Evolutionary conservation across 2,329 filamentous ascomycete species (phyloP).

Genomic region (Diplodia scrobiculata): DNA sequence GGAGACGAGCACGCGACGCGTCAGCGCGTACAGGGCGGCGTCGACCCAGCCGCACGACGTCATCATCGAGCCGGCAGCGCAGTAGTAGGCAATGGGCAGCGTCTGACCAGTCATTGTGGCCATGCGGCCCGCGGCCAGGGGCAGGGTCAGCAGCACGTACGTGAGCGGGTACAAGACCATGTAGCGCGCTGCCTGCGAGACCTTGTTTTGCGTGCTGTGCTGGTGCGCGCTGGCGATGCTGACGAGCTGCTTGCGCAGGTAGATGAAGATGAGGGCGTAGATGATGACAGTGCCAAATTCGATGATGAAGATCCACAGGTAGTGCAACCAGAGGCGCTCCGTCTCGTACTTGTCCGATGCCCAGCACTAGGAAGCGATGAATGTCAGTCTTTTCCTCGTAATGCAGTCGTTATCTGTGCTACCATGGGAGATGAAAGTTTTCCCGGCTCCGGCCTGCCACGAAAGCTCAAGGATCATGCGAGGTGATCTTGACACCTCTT

Average conservation of each 20-base stretch:
- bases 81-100: constrained; percentile 59
- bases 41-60: constrained; percentile 52
- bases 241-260: constrained; percentile 42
- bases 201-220: constrained; percentile 35
- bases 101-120: constrained; percentile 43
- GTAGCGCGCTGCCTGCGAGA: constrained; percentile 54
- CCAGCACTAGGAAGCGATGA: constrained; percentile 51
- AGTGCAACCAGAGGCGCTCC: constrained; percentile 56
- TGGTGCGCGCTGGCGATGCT: constrained; percentile 41
- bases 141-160: constrained; percentile 67
- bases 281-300: constrained; percentile 48
- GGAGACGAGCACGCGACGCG: constrained; percentile 45
- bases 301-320: constrained; percentile 58
- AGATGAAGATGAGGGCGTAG: constrained; percentile 30
- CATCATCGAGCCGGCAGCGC: constrained; percentile 62
- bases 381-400: constrained; percentile 30
- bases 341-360: constrained; percentile 48
- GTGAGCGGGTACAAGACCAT: constrained; percentile 68
- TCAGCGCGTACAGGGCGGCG: constrained; percentile 48
- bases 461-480: not conserved
- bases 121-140: constrained; percentile 57
- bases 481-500: too few relatives aligned
- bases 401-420: not conserved
- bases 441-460: not conserved
- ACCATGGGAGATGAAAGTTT: not conserved